Evolutionary conservation across 495 filamentous ascomycete genomes (phyloP).

Genomic region (Darksidea phi): DNA sequence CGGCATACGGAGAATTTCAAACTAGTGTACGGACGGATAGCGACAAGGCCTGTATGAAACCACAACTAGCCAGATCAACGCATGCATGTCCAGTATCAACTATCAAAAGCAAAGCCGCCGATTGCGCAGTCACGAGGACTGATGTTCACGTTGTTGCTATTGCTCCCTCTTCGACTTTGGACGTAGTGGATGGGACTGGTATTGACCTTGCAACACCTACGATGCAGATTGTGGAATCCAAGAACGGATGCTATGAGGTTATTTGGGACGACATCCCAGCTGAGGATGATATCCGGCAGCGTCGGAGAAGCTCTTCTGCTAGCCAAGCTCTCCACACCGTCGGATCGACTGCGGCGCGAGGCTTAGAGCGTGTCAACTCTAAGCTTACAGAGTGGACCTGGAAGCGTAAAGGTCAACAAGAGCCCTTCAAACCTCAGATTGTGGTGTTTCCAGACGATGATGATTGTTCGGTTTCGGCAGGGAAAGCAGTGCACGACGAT

Average conservation of each 20-base stretch:
- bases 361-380: conserved; percentile 23
- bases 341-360: background rate
- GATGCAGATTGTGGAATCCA: conserved; percentile 33
- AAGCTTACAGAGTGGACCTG: conserved; percentile 31
- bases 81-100: background rate
- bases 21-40: background rate
- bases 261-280: conserved; percentile 27
- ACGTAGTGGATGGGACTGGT: conserved; percentile 3
- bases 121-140: conserved; percentile 22
- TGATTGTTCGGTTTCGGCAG: background rate
- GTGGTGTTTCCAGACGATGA: conserved; percentile 29
- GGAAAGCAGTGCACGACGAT: conserved; percentile 17
- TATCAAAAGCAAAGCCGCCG: conserved; percentile 20
- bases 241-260: conserved; percentile 22
- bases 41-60: background rate
- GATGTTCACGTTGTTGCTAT: conserved; percentile 31
- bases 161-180: conserved; percentile 12
- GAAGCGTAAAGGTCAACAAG: background rate
- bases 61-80: background rate
- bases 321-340: conserved; percentile 15
- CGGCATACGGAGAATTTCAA: background rate
- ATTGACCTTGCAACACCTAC: conserved; percentile 20
- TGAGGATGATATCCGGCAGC: background rate
- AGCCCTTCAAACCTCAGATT: conserved; percentile 23
- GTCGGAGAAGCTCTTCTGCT: conserved; percentile 15